Percentiles rank a stretch among this genome's conserved stretches.
These are phyloP conservation scores for Clarkia xantiana DNA, from an alignment of 345 rosid species.

Conservation along the genomic window DNA sequence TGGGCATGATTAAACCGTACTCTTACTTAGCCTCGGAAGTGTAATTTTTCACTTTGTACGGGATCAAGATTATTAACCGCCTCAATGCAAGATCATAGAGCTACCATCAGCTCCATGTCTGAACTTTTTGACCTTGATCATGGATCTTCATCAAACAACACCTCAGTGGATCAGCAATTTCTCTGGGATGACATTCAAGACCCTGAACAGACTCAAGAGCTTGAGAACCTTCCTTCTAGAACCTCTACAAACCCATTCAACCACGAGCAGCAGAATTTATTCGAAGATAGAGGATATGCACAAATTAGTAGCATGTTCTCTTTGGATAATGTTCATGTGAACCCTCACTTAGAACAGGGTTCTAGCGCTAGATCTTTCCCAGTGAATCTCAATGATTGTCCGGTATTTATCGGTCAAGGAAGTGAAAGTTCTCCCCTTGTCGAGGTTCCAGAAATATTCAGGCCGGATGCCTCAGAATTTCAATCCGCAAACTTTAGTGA, in stretches of 20 bases:
- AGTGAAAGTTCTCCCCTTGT: conserved; percentile 24
- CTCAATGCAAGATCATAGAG: conserved; percentile 84
- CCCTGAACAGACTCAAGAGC: conserved; percentile 9
- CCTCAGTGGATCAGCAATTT: conserved; percentile 43
- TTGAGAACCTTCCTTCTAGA: conserved; percentile 28
- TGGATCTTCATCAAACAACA: conserved; percentile 55
- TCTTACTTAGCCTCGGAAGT: too few relatives aligned
- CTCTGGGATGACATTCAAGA: conserved; percentile 33
- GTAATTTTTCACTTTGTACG: too few relatives aligned
- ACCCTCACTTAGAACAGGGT: conserved; percentile 12
- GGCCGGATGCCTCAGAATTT: conserved; percentile 22
- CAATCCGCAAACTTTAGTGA: conserved; percentile 15
- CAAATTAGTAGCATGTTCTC: conserved; percentile 12
- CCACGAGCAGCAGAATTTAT: conserved; percentile 16
- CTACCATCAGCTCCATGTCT: conserved; percentile 56
- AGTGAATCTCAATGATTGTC: conserved; percentile 43
- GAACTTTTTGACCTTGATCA: conserved; percentile 61
- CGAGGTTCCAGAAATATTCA: conserved; percentile 24
- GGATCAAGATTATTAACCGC: not conserved
- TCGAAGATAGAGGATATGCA: conserved; percentile 33
- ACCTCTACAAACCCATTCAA: conserved; percentile 16
- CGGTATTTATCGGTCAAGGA: conserved; percentile 35
- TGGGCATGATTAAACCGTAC: too few relatives aligned
- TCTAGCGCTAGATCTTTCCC: conserved; percentile 21
- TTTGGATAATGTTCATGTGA: not conserved